Evolutionary conservation across 495 filamentous ascomycete species (phyloP).

Genomic region (Podospora comata): DNA sequence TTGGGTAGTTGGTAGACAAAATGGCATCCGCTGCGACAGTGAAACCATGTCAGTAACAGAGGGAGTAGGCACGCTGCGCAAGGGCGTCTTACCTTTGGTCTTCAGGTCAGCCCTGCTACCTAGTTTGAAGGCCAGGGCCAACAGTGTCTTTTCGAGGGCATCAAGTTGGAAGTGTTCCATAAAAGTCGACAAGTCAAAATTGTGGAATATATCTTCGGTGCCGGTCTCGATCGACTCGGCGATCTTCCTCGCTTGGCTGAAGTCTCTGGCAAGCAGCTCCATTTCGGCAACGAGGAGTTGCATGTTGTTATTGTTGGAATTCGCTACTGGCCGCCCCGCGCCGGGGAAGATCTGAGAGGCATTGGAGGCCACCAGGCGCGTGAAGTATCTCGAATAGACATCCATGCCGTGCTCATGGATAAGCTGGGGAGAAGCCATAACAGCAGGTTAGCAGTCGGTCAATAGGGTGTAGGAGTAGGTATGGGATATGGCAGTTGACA

Average conservation of each 20-base stretch:
- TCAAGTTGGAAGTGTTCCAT: constrained; percentile 92
- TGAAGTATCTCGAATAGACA: constrained; percentile 88
- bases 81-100: constrained; percentile 68
- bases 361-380: constrained; percentile 80
- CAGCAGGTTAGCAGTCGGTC: constrained; percentile 12
- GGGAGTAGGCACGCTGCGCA: background rate
- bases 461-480: constrained; percentile 1
- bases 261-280: constrained; percentile 75
- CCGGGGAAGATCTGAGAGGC: constrained; percentile 81
- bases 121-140: constrained; percentile 84
- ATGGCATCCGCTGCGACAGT: constrained; percentile 70
- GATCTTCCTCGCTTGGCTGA: constrained; percentile 80
- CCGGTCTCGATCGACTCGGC: constrained; percentile 86
- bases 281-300: constrained; percentile 76
- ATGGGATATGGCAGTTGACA: constrained; percentile 2
- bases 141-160: constrained; percentile 77
- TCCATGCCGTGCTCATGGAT: constrained; percentile 97
- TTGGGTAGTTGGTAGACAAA: constrained; percentile 66
- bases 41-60: constrained; percentile 30
- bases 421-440: constrained; percentile 51
- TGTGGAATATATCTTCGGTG: constrained; percentile 80
- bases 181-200: constrained; percentile 90
- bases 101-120: constrained; percentile 74
- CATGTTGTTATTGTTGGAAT: constrained; percentile 67
- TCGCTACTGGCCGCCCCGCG: constrained; percentile 64